Evolutionary conservation across 805 yeast genomes (phyloP).

Genomic region (fission yeast (Schizosaccharomyces pombe)): DNA sequence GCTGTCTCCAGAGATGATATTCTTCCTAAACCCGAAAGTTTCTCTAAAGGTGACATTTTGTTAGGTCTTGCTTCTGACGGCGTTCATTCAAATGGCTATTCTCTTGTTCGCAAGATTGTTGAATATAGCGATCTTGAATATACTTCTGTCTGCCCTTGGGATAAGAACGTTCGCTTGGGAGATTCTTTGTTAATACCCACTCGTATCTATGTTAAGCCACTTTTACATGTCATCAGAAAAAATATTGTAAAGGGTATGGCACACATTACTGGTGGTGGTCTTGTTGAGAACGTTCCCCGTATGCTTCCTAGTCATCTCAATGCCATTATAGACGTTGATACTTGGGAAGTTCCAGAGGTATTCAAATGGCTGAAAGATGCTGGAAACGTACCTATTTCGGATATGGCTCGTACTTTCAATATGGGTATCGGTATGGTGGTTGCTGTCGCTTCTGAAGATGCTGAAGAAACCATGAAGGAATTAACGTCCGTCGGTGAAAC

Average conservation of each 20-base stretch:
- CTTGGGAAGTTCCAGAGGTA: constrained; percentile 70
- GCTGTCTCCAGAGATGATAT: constrained; percentile 61
- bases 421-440: constrained; percentile 94
- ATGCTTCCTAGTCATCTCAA: constrained; percentile 61
- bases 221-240: constrained; percentile 48
- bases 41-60: constrained; percentile 60
- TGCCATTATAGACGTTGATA: constrained; percentile 54
- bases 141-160: constrained; percentile 71
- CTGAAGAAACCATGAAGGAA: constrained; percentile 27
- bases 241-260: constrained; percentile 67
- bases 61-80: constrained; percentile 83
- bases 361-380: constrained; percentile 85
- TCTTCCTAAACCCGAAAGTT: constrained; percentile 43
- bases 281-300: constrained; percentile 87
- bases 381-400: constrained; percentile 71
- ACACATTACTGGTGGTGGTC: constrained; percentile 96
- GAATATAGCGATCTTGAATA: constrained; percentile 52
- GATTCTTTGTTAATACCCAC: constrained; percentile 76
- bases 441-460: constrained; percentile 51
- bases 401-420: constrained; percentile 75
- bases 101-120: constrained; percentile 76
- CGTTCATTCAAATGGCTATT: constrained; percentile 88
- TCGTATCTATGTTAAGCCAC: constrained; percentile 76
- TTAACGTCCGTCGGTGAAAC: constrained; percentile 48
- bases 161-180: constrained; percentile 43